A percentile compares a stretch with the other conserved stretches of the same genome.
phyloP scores from a whole-genome alignment of 2,329 filamentous ascomycete species.

The Cryphonectria radicalis region DNA sequence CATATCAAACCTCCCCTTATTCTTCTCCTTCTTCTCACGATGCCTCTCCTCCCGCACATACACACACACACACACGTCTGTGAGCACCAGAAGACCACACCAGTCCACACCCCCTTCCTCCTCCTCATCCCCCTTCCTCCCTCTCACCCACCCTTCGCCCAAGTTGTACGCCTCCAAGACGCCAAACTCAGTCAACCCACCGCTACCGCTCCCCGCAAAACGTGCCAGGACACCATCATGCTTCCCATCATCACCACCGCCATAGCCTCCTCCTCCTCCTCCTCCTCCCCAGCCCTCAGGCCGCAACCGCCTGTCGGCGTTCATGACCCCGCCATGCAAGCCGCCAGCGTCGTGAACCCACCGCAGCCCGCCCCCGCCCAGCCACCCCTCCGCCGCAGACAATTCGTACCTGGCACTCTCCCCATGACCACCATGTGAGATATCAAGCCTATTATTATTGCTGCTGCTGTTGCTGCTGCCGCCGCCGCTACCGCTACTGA shows the following conservation, averaged over 20 bases:
- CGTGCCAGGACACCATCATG: constrained; percentile 9
- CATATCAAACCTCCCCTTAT: neutral
- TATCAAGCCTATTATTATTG: no score
- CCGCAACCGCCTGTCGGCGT: neutral
- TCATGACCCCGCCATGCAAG: neutral
- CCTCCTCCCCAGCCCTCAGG: neutral
- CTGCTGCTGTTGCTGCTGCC: neutral
- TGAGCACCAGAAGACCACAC: constrained; percentile 15
- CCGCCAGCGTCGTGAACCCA: neutral
- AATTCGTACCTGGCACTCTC: neutral
- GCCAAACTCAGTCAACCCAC: constrained; percentile 15
- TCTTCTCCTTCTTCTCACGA: constrained; percentile 10
- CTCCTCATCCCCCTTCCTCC: neutral
- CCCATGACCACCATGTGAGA: neutral
- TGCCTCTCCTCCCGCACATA: constrained; percentile 19
- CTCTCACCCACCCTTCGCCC: neutral
- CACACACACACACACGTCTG: constrained; percentile 14
- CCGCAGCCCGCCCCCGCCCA: neutral
- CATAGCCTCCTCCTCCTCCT: neutral
- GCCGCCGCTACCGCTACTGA: neutral
- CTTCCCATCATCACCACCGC: neutral
- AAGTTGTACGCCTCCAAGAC: constrained; percentile 16
- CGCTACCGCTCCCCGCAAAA: constrained; percentile 7
- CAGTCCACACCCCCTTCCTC: neutral
- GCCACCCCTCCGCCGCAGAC: neutral